Conservation (phyloP, 106 monocot species). For the Dioscorea dumetorum region DNA sequence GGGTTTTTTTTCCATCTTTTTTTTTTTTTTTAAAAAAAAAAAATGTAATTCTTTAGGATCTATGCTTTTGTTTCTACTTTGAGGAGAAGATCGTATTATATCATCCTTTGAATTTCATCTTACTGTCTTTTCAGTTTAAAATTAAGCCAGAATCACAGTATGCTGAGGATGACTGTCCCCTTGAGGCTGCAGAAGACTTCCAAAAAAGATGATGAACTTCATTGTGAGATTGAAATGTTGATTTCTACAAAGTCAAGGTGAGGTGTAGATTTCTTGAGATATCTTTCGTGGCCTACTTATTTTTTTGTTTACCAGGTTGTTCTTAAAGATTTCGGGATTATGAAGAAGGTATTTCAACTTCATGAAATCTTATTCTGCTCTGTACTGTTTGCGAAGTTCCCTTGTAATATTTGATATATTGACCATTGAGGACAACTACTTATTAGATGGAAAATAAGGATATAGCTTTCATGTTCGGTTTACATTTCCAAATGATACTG, state of each 20-base stretch:
- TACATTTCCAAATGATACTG: too few relatives aligned
- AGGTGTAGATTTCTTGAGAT: constrained; percentile 1
- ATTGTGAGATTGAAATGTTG: constrained; percentile 91
- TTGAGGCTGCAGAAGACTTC: constrained; percentile 61
- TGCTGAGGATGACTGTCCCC: constrained; percentile 79
- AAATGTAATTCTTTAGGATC: too few relatives aligned
- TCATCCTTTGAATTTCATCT: background rate
- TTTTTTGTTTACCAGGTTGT: constrained; percentile 37
- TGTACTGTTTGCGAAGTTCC: too few relatives aligned
- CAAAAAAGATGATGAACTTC: constrained; percentile 83
- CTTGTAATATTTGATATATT: too few relatives aligned
- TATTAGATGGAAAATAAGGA: too few relatives aligned
- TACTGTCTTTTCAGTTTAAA: constrained; percentile 72
- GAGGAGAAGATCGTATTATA: background rate
- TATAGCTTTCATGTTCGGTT: too few relatives aligned
- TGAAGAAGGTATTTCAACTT: constrained; percentile 47
- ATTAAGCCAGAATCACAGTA: constrained; percentile 93
- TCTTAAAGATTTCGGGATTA: constrained; percentile 53
- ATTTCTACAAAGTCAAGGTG: constrained; percentile 95
- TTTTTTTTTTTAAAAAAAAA: too few relatives aligned
- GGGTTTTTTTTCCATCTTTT: too few relatives aligned
- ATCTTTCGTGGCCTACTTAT: background rate
- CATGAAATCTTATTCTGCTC: too few relatives aligned
- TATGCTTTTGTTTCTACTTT: too few relatives aligned
- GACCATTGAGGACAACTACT: too few relatives aligned